A percentile compares a stretch with the other conserved stretches of the same genome.
Conservation (phyloP, 768 basidiomycete genomes). For the Ephemerocybe angulata region DNA sequence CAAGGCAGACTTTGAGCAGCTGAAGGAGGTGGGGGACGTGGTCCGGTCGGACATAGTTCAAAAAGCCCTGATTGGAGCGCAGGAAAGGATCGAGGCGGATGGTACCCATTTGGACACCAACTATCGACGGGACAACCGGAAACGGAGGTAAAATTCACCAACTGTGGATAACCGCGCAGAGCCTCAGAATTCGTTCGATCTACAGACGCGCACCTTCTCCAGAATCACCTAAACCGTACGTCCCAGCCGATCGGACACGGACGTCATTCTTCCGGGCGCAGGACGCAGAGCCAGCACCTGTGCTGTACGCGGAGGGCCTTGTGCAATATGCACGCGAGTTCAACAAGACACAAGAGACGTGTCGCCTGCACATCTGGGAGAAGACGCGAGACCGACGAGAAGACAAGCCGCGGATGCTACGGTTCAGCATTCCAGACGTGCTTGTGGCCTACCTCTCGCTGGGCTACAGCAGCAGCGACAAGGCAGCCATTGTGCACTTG, state of each 20-base stretch:
- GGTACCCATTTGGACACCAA: constrained; percentile 43
- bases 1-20: constrained; percentile 40
- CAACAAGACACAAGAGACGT: constrained; percentile 38
- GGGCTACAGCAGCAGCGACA: constrained; percentile 30
- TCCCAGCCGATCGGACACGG: constrained; percentile 37
- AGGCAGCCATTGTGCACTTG: constrained; percentile 52
- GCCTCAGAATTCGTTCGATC: constrained; percentile 4
- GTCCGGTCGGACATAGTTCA: constrained; percentile 53
- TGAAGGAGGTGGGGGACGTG: constrained; percentile 45
- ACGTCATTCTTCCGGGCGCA: constrained; percentile 40
- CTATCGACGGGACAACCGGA: constrained; percentile 48
- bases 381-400: constrained; percentile 21
- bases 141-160: constrained; percentile 47
- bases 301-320: constrained; percentile 45
- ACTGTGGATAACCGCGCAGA: constrained; percentile 10
- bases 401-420: constrained; percentile 41
- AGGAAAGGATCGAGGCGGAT: constrained; percentile 53
- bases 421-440: constrained; percentile 62
- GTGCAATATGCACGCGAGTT: constrained; percentile 54
- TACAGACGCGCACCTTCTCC: constrained; percentile 50
- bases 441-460: constrained; percentile 61
- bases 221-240: constrained; percentile 58
- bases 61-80: constrained; percentile 52
- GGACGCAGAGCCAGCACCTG: constrained; percentile 31
- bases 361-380: constrained; percentile 55